Conservation (phyloP, 2,329 filamentous ascomycete species). For the Bisporella sp. region DNA sequence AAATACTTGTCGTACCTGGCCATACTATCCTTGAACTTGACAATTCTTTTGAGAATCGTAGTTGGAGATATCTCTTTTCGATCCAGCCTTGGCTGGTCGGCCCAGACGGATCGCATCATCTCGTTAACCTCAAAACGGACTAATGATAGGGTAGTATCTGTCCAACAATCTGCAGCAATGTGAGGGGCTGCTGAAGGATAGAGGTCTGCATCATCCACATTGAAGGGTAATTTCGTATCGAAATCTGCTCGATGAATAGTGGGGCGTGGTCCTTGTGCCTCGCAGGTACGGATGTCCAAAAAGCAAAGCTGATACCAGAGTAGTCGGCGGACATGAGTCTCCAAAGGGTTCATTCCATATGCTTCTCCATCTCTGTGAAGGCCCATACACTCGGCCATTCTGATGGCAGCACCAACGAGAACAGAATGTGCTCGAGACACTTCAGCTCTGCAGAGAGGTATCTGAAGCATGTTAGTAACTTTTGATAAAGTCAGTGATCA, state of each 20-base stretch:
- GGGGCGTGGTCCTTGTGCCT: constrained; percentile 65
- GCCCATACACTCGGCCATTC: constrained; percentile 72
- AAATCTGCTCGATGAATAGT: constrained; percentile 69
- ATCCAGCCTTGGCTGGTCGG: constrained; percentile 60
- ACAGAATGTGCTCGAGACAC: constrained; percentile 69
- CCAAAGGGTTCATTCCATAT: constrained; percentile 59
- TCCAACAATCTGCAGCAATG: constrained; percentile 43
- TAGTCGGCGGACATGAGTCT: constrained; percentile 64
- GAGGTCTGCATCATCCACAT: constrained; percentile 62
- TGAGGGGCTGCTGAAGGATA: constrained; percentile 36
- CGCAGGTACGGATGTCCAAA: constrained; percentile 67
- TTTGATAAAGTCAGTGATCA: not conserved
- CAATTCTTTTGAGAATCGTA: constrained; percentile 58
- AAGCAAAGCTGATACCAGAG: constrained; percentile 76
- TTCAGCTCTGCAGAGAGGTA: constrained; percentile 65
- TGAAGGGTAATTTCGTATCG: constrained; percentile 65
- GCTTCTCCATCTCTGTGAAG: constrained; percentile 59
- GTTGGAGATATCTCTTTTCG: constrained; percentile 54
- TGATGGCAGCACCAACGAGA: constrained; percentile 62
- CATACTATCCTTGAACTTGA: constrained; percentile 59
- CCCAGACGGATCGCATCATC: constrained; percentile 64
- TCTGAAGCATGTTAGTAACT: constrained; percentile 34
- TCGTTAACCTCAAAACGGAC: constrained; percentile 69
- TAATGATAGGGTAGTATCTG: constrained; percentile 58
- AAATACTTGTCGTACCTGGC: constrained; percentile 60